Conservation (phyloP, 2,329 filamentous ascomycete species). For the Calonectria hawksworthii region DNA sequence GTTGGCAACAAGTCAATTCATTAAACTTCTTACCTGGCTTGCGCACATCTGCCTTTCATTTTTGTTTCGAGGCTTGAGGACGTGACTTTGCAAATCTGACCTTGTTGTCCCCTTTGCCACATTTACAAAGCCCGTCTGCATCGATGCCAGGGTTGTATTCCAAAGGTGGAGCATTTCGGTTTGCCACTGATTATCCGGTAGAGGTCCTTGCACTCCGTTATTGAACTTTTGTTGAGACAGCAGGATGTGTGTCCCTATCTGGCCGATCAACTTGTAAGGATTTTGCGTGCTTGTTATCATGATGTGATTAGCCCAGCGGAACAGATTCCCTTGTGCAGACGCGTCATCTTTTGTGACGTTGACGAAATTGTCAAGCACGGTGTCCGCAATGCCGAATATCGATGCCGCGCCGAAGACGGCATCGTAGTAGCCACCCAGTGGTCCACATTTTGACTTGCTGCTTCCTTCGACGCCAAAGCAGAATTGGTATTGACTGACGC, state of each 20-base stretch:
- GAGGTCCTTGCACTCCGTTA: neutral
- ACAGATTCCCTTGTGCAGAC: neutral
- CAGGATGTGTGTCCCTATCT: neutral
- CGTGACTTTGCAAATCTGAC: neutral
- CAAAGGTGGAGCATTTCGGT: neutral
- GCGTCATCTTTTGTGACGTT: neutral
- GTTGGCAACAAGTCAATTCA: no score
- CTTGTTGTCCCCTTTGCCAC: neutral
- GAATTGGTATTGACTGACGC: neutral
- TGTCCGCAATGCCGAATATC: neutral
- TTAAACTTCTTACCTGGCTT: neutral
- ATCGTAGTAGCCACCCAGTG: neutral
- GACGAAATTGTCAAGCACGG: neutral
- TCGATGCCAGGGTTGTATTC: neutral
- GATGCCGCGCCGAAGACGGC: neutral
- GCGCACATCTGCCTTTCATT: neutral
- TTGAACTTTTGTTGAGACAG: neutral
- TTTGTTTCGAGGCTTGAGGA: neutral
- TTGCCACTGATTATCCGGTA: conserved; percentile 8
- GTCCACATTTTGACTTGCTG: neutral
- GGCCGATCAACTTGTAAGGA: neutral
- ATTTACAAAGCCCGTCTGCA: neutral
- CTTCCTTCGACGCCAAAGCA: neutral
- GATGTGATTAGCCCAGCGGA: neutral
- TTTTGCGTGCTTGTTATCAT: neutral